These are phyloP conservation scores for Pezicula neosporulosa DNA, from an alignment of 2,329 filamentous ascomycete genomes.

Conservation along the genomic window DNA sequence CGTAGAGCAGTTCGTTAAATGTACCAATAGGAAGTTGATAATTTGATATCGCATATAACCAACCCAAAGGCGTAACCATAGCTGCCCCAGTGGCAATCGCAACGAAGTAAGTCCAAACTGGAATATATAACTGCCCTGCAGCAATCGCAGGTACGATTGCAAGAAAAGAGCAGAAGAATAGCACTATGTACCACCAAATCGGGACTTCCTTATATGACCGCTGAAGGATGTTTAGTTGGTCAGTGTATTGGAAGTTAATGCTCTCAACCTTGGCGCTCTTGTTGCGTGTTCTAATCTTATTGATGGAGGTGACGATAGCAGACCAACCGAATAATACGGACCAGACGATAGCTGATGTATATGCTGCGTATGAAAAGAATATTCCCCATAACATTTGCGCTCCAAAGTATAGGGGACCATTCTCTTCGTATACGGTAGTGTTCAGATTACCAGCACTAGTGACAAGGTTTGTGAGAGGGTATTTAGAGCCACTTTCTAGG, in stretches of 20 bases:
- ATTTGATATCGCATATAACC: conserved; percentile 58
- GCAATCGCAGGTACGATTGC: conserved; percentile 49
- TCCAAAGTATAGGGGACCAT: conserved; percentile 55
- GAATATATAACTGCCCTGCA: conserved; percentile 51
- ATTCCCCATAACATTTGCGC: conserved; percentile 54
- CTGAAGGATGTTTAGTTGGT: conserved; percentile 56
- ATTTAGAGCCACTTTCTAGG: conserved; percentile 28
- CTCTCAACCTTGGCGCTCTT: conserved; percentile 24
- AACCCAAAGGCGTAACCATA: conserved; percentile 54
- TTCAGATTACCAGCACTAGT: conserved; percentile 28
- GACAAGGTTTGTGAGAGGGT: conserved; percentile 31
- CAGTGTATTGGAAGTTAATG: conserved; percentile 53
- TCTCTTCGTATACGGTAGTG: conserved; percentile 40
- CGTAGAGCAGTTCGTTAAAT: conserved; percentile 58
- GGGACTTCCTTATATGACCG: conserved; percentile 56
- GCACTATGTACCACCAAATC: conserved; percentile 50
- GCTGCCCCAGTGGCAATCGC: conserved; percentile 51
- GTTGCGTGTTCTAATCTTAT: conserved; percentile 38
- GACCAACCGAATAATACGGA: conserved; percentile 51
- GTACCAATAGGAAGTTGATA: conserved; percentile 50
- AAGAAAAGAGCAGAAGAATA: conserved; percentile 47
- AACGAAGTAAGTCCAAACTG: conserved; percentile 57
- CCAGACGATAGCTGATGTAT: conserved; percentile 56
- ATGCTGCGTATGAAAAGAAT: conserved; percentile 59
- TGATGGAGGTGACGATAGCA: conserved; percentile 41